phyloP scores from a whole-genome alignment of 2,329 filamentous ascomycete species.

The Sporothrix luriei region DNA sequence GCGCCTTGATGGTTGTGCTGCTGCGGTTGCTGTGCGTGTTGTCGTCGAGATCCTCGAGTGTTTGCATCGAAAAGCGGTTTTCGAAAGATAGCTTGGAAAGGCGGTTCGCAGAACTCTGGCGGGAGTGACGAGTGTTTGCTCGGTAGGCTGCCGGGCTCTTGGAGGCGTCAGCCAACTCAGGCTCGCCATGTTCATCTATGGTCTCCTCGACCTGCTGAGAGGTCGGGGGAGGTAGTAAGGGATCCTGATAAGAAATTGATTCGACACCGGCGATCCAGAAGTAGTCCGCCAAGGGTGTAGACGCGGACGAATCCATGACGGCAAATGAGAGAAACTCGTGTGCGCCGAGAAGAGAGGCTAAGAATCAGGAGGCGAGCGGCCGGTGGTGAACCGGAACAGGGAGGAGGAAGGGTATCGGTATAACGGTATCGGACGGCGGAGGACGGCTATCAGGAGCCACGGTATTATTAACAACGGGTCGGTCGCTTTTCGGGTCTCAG shows the following conservation, averaged over 20 bases:
- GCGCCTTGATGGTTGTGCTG: slow-evolving; percentile 62
- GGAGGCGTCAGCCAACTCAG: slow-evolving; percentile 48
- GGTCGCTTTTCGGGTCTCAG: slow-evolving; percentile 24
- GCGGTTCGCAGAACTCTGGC: slow-evolving; percentile 62
- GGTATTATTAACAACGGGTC: slow-evolving; percentile 19
- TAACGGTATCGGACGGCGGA: not conserved
- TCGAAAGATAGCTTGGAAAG: slow-evolving; percentile 56
- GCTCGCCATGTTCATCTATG: slow-evolving; percentile 65
- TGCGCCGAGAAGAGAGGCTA: slow-evolving; percentile 31
- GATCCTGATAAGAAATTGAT: slow-evolving; percentile 65
- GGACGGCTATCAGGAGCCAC: not conserved
- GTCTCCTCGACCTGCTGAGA: slow-evolving; percentile 56
- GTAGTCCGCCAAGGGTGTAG: slow-evolving; percentile 70
- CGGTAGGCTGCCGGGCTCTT: slow-evolving; percentile 36
- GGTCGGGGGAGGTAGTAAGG: slow-evolving; percentile 43
- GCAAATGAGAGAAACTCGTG: slow-evolving; percentile 24
- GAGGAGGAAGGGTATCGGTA: not conserved
- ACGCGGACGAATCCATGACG: slow-evolving; percentile 61
- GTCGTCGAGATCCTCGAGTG: slow-evolving; percentile 61
- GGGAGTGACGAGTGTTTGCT: slow-evolving; percentile 58
- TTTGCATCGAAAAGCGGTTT: slow-evolving; percentile 54
- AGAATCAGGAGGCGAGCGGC: not conserved
- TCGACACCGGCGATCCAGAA: slow-evolving; percentile 76
- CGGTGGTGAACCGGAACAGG: not conserved
- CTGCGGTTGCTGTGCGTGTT: slow-evolving; percentile 66